Conservation (phyloP, 768 basidiomycete species). For the Podaxis sp. region DNA sequence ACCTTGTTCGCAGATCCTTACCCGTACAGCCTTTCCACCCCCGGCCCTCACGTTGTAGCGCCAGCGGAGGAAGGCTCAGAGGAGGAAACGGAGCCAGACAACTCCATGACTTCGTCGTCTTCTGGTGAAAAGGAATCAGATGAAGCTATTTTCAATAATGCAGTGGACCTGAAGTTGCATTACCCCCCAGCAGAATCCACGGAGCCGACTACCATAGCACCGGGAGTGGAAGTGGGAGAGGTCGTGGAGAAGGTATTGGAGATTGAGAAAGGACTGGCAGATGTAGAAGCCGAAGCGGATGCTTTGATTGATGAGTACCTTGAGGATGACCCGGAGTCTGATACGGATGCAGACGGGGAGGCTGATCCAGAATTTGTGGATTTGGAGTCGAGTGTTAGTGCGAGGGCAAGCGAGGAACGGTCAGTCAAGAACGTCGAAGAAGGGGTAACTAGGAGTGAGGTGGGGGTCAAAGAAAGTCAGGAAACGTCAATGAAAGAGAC, state of each 20-base stretch:
- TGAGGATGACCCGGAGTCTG: slow-evolving; percentile 14
- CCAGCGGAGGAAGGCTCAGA: slow-evolving; percentile 19
- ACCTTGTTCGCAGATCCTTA: slow-evolving; percentile 38
- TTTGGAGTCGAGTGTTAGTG: slow-evolving; percentile 4
- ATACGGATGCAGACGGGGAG: slow-evolving; percentile 32
- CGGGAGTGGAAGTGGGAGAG: neutral
- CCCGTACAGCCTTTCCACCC: slow-evolving; percentile 45
- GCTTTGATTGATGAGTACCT: slow-evolving; percentile 3
- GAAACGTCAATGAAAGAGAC: neutral
- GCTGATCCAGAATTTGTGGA: slow-evolving; percentile 29
- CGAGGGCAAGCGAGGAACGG: neutral
- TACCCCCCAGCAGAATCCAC: slow-evolving; percentile 14
- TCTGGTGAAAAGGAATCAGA: slow-evolving; percentile 19
- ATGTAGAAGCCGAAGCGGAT: neutral
- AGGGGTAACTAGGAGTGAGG: neutral
- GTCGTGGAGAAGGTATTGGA: neutral
- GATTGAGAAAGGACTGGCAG: neutral
- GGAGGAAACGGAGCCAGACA: slow-evolving; percentile 23
- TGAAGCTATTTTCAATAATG: slow-evolving; percentile 10
- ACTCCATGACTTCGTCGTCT: slow-evolving; percentile 27
- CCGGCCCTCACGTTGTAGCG: slow-evolving; percentile 17
- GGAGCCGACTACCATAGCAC: neutral
- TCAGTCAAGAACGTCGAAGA: neutral
- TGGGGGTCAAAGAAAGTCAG: neutral
- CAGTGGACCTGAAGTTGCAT: slow-evolving; percentile 17